Evolutionary conservation across 2,329 filamentous ascomycete species (phyloP).

Genomic region (Colletotrichum sublineola): DNA sequence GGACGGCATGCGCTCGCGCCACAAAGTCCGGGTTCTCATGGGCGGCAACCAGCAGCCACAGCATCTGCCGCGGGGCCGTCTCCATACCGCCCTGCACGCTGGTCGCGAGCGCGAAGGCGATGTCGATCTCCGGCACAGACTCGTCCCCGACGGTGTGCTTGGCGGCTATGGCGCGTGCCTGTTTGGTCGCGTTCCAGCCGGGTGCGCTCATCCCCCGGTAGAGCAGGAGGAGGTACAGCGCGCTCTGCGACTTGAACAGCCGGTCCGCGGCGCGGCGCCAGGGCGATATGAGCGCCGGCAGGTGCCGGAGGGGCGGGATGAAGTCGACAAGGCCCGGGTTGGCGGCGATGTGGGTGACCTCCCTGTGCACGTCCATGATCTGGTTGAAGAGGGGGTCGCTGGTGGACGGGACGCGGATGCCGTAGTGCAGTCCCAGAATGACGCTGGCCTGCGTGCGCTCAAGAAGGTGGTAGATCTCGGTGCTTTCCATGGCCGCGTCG

Average conservation of each 20-base stretch:
- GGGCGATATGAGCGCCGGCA: constrained; percentile 53
- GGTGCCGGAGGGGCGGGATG: constrained; percentile 56
- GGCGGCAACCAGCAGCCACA: constrained; percentile 53
- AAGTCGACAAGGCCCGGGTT: constrained; percentile 56
- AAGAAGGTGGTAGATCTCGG: constrained; percentile 49
- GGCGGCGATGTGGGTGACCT: constrained; percentile 45
- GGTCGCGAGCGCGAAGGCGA: constrained; percentile 52
- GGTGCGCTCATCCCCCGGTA: constrained; percentile 42
- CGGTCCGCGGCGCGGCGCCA: constrained; percentile 52
- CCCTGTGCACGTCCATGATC: constrained; percentile 46
- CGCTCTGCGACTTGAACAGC: constrained; percentile 49
- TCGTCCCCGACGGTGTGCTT: constrained; percentile 45
- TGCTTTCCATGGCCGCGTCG: neutral
- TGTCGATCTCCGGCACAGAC: constrained; percentile 48
- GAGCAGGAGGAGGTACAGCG: constrained; percentile 48
- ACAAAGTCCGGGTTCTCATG: constrained; percentile 44
- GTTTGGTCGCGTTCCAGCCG: constrained; percentile 52
- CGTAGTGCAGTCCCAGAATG: constrained; percentile 54
- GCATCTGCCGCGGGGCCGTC: constrained; percentile 48
- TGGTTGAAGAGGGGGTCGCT: constrained; percentile 46
- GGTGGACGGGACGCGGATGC: constrained; percentile 50
- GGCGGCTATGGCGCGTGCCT: constrained; percentile 47
- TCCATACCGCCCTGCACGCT: constrained; percentile 51
- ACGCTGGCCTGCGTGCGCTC: constrained; percentile 54
- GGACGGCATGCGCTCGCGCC: constrained; percentile 53